Percentiles rank a stretch among this genome's conserved stretches.
Conservation (phyloP, 1,139 yeast genomes). For the Candida albicans region DNA sequence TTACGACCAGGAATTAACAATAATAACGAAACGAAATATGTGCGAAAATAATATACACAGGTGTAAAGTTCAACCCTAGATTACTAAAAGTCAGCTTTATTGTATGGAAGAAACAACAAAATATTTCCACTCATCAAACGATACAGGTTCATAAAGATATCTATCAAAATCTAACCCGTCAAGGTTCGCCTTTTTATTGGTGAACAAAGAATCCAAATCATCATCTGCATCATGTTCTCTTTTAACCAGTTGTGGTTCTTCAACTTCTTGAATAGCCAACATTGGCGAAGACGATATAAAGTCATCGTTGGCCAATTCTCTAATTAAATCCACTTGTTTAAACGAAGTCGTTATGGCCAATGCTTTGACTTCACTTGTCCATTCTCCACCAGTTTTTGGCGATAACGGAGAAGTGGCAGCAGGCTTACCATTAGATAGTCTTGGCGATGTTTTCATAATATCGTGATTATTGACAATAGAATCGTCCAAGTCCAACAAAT, state of each 20-base stretch:
- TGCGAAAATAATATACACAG: background rate
- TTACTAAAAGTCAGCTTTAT: background rate
- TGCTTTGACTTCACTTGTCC: constrained; percentile 51
- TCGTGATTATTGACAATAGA: constrained; percentile 29
- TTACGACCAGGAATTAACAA: too few species aligned
- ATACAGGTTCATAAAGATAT: constrained; percentile 35
- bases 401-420: constrained; percentile 33
- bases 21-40: too few species aligned
- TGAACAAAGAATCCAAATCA: constrained; percentile 38
- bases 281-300: constrained; percentile 29
- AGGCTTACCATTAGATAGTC: constrained; percentile 8
- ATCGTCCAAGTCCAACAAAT: constrained; percentile 49
- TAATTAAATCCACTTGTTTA: constrained; percentile 40
- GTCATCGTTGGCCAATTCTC: constrained; percentile 32
- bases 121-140: constrained; percentile 43
- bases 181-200: constrained; percentile 32
- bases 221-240: constrained; percentile 32
- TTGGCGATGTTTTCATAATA: constrained; percentile 20
- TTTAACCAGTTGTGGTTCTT: constrained; percentile 16
- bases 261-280: constrained; percentile 6
- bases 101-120: constrained; percentile 15
- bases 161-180: constrained; percentile 19
- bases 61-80: background rate
- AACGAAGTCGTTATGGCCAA: constrained; percentile 48
- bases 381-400: constrained; percentile 29